Conservation (phyloP, 495 filamentous ascomycete genomes). For the Haplographium delicatum region DNA sequence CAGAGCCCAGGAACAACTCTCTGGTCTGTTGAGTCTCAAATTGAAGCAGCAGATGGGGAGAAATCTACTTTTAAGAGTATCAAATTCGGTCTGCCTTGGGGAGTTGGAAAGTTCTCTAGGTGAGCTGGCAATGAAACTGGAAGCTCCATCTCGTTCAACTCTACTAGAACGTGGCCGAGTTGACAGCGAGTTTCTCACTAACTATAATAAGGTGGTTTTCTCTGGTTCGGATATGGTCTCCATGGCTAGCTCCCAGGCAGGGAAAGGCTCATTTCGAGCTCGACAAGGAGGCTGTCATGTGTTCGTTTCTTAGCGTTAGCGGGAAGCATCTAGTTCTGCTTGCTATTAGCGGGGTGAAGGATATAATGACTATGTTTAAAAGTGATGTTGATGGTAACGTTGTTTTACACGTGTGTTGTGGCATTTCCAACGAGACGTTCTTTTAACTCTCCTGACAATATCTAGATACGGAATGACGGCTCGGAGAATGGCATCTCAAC, state of each 20-base stretch:
- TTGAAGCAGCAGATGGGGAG: constrained; percentile 47
- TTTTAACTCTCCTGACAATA: neutral
- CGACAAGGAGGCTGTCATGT: constrained; percentile 73
- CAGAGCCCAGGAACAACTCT: constrained; percentile 66
- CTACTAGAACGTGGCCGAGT: neutral
- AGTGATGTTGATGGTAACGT: constrained; percentile 63
- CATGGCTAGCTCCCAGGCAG: constrained; percentile 88
- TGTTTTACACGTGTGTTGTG: constrained; percentile 51
- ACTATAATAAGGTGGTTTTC: constrained; percentile 60
- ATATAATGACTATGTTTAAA: constrained; percentile 66
- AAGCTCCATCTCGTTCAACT: constrained; percentile 23
- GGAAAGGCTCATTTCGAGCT: constrained; percentile 59
- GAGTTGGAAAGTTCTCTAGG: constrained; percentile 30
- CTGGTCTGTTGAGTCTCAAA: constrained; percentile 60
- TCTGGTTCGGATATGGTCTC: constrained; percentile 68
- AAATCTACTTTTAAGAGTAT: constrained; percentile 50
- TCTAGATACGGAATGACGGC: constrained; percentile 59
- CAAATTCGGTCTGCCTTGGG: constrained; percentile 60
- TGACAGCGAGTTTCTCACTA: constrained; percentile 13
- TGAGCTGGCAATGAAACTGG: constrained; percentile 25
- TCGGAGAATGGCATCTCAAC: constrained; percentile 44
- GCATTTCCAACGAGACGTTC: neutral
- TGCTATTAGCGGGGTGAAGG: constrained; percentile 69
- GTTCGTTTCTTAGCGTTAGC: constrained; percentile 69
- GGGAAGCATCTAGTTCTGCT: constrained; percentile 78